Percentiles rank a stretch among this genome's conserved stretches.
Evolutionary conservation across 1,284 basidiomycete genomes (phyloP).

Genomic region (Moniliophthora roreri): DNA sequence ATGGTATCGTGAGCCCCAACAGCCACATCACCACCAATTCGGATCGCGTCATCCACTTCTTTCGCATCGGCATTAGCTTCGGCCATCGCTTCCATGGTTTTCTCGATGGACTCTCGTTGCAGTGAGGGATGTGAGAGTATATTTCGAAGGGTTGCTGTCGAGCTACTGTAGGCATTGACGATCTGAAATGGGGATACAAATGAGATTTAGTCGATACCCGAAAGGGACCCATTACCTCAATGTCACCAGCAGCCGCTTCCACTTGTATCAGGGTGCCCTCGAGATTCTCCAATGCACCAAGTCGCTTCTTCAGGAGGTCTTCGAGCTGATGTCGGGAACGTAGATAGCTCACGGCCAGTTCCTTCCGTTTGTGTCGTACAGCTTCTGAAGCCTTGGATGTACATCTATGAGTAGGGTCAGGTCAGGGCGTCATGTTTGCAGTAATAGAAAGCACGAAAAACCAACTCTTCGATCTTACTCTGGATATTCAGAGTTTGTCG

Average conservation of each 20-base stretch:
- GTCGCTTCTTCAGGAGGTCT: constrained; percentile 73
- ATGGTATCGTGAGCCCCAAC: constrained; percentile 49
- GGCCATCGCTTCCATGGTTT: constrained; percentile 84
- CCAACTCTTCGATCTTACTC: constrained; percentile 65
- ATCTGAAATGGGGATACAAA: constrained; percentile 50
- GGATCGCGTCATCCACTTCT: constrained; percentile 82
- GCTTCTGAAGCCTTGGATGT: constrained; percentile 65
- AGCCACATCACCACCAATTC: constrained; percentile 58
- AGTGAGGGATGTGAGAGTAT: constrained; percentile 83
- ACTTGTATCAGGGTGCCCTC: constrained; percentile 78
- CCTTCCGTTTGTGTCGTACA: constrained; percentile 69
- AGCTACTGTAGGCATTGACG: constrained; percentile 83
- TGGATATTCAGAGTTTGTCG: constrained; percentile 69
- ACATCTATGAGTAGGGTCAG: constrained; percentile 43
- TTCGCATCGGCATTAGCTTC: constrained; percentile 79
- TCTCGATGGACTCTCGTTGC: constrained; percentile 75
- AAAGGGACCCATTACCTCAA: constrained; percentile 58
- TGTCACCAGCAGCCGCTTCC: constrained; percentile 85
- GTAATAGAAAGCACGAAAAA: constrained; percentile 9
- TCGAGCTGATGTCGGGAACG: constrained; percentile 81
- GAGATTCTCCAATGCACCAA: constrained; percentile 73
- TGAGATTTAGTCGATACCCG: background rate
- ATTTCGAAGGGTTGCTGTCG: constrained; percentile 71
- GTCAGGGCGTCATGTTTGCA: too few species aligned
- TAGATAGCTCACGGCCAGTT: constrained; percentile 73